These are phyloP conservation scores for Lactifluus piperatus DNA, from an alignment of 768 basidiomycete genomes.

Conservation along the genomic window DNA sequence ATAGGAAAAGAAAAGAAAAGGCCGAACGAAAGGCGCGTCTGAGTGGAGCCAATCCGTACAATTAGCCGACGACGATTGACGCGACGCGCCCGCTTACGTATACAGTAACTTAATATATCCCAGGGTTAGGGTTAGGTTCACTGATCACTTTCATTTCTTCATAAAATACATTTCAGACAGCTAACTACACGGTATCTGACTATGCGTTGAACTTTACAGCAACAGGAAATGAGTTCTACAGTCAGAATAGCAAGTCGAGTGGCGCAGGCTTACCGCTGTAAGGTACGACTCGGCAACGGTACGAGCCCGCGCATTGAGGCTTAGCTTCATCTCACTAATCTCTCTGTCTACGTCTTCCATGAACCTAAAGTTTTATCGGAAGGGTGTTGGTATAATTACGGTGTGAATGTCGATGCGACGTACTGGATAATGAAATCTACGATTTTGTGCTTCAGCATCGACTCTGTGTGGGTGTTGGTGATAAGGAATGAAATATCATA, in stretches of 20 bases:
- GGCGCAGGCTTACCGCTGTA: conserved; percentile 53
- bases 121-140: conserved; percentile 8
- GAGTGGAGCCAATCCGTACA: background rate
- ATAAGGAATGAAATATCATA: conserved; percentile 99
- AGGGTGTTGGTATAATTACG: background rate
- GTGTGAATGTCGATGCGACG: background rate
- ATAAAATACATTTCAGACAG: conserved; percentile 17
- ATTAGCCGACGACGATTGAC: background rate
- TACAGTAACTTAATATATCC: background rate
- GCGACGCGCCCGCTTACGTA: conserved; percentile 2
- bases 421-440: conserved; percentile 99
- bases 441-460: conserved; percentile 99
- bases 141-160: background rate
- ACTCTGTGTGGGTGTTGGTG: conserved; percentile 93
- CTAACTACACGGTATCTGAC: conserved; percentile 4
- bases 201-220: conserved; percentile 23
- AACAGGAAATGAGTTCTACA: background rate
- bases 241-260: background rate
- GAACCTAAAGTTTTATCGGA: conserved; percentile 43
- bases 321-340: conserved; percentile 98
- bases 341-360: conserved; percentile 99
- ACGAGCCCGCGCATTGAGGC: conserved; percentile 90
- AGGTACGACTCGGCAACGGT: conserved; percentile 97
- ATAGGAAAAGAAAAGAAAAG: background rate
- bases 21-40: background rate